Conservation (phyloP, 345 rosid genomes). For the Camelina sativa region DNA sequence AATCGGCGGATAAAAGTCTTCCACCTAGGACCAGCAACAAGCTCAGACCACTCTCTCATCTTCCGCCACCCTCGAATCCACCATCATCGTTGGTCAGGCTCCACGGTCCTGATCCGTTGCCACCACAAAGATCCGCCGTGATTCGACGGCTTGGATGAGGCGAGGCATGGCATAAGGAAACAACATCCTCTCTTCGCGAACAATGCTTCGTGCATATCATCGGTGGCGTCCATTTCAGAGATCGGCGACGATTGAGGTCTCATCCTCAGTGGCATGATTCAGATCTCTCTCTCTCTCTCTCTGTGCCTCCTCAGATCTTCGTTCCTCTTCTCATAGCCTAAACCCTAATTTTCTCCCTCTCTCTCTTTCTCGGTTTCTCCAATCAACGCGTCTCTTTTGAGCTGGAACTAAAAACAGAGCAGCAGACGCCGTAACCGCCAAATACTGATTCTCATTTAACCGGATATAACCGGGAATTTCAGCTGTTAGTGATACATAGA, state of each 20-base stretch:
- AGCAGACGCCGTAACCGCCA: conserved; percentile 7
- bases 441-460: too few species aligned
- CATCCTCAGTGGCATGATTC: conserved; percentile 26
- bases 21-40: conserved; percentile 58
- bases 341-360: conserved; percentile 27
- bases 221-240: conserved; percentile 32
- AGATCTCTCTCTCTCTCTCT: background rate
- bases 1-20: conserved; percentile 56
- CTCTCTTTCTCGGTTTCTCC: background rate
- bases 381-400: conserved; percentile 16
- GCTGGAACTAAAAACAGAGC: conserved; percentile 21
- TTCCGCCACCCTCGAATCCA: conserved; percentile 50
- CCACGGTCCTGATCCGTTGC: conserved; percentile 43
- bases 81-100: conserved; percentile 30
- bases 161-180: conserved; percentile 48
- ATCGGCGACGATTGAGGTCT: background rate
- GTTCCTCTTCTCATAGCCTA: conserved; percentile 18
- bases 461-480: too few species aligned
- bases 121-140: conserved; percentile 47
- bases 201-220: conserved; percentile 40
- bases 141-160: conserved; percentile 20
- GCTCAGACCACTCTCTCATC: conserved; percentile 57
- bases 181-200: conserved; percentile 49
- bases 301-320: conserved; percentile 12
- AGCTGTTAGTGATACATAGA: too few species aligned